These are phyloP conservation scores for Dactylellina parvicollis DNA, from an alignment of 2,329 filamentous ascomycete species.

Conservation along the genomic window DNA sequence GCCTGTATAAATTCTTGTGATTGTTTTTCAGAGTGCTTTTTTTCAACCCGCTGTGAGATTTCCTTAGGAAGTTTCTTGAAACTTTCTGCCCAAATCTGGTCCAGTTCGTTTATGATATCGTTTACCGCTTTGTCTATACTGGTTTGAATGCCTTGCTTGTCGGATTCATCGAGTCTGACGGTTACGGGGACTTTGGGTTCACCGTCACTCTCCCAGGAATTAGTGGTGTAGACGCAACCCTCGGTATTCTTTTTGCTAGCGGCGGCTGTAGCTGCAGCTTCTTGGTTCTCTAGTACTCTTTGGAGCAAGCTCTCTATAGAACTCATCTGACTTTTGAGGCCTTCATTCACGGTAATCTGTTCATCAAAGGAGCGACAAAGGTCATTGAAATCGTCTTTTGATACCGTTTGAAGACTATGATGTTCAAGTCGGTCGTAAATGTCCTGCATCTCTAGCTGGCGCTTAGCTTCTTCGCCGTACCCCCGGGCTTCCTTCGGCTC, in stretches of 20 bases:
- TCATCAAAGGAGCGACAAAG: background rate
- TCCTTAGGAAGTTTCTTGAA: no score
- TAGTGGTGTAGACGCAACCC: constrained; percentile 17
- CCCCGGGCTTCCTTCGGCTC: background rate
- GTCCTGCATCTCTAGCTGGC: background rate
- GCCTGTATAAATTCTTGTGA: background rate
- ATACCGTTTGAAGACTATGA: background rate
- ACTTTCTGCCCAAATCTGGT: no score
- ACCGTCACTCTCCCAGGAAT: constrained; percentile 4
- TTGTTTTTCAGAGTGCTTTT: no score
- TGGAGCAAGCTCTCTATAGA: constrained; percentile 19
- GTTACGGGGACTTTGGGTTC: constrained; percentile 18
- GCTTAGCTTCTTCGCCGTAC: no score
- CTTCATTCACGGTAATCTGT: background rate
- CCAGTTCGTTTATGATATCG: background rate
- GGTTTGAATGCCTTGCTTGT: constrained; percentile 15
- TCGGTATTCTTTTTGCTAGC: constrained; percentile 4
- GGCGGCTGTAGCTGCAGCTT: constrained; percentile 1
- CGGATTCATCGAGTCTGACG: constrained; percentile 24
- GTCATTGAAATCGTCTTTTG: background rate
- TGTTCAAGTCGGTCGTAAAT: background rate
- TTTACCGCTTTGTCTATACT: constrained; percentile 4
- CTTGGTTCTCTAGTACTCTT: constrained; percentile 33
- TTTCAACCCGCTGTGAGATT: no score
- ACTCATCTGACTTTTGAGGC: constrained; percentile 5